Evolutionary conservation across 371 early-diverging fungal genomes (phyloP).

Genomic region (Parasitella parasitica): DNA sequence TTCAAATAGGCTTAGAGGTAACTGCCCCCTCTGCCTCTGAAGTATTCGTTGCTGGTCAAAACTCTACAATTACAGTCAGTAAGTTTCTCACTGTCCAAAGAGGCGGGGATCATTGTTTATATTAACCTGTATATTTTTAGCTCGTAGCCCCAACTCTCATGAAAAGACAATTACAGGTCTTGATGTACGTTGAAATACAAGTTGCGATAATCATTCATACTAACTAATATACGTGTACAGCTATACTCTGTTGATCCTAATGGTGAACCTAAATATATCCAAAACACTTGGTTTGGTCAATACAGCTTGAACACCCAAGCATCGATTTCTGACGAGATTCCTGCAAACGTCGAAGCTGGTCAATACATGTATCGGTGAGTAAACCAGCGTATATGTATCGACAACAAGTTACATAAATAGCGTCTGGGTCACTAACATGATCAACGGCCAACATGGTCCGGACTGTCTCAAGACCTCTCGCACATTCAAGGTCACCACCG

Average conservation of each 20-base stretch:
- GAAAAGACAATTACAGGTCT: conserved; percentile 33
- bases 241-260: conserved; percentile 30
- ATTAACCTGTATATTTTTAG: conserved; percentile 16
- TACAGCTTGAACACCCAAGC: conserved; percentile 27
- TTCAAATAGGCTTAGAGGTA: conserved; percentile 19
- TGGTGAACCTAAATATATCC: conserved; percentile 22
- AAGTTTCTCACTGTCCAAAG: conserved; percentile 11
- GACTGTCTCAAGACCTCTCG: conserved; percentile 43
- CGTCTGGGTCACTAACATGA: conserved; percentile 38
- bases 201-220: not conserved
- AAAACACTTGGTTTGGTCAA: conserved; percentile 27
- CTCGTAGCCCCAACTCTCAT: conserved; percentile 21
- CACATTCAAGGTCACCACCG: conserved; percentile 53
- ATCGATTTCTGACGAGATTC: conserved; percentile 30
- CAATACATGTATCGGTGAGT: conserved; percentile 29
- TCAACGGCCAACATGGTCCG: conserved; percentile 31
- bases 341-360: conserved; percentile 24
- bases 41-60: conserved; percentile 22
- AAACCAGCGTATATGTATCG: not conserved
- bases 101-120: not conserved
- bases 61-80: conserved; percentile 32
- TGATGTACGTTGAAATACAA: conserved; percentile 19
- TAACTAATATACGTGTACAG: conserved; percentile 10
- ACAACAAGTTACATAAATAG: conserved; percentile 3
- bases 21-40: conserved; percentile 13